Evolutionary conservation across 345 rosid species (phyloP).

Genomic region (Gynandropsis gynandra): DNA sequence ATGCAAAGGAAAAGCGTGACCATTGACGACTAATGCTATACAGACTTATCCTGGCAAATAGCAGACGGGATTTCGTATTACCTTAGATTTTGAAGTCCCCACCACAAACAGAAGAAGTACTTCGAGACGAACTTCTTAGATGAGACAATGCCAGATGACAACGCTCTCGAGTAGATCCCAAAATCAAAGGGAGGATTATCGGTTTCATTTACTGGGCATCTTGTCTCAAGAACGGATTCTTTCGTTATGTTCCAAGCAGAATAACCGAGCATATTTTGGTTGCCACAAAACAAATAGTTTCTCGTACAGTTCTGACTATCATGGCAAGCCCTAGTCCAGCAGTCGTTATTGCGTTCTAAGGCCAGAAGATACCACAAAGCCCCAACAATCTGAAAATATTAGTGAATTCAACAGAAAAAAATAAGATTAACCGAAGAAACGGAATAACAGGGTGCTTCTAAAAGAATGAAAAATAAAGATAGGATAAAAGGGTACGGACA

Average conservation of each 20-base stretch:
- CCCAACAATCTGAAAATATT: constrained; percentile 68
- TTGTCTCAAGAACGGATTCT: constrained; percentile 21
- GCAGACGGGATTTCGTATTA: constrained; percentile 7
- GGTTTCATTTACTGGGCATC: constrained; percentile 31
- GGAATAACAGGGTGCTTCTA: neutral
- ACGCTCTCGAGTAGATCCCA: constrained; percentile 63
- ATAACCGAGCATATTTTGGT: constrained; percentile 41
- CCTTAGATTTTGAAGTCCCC: constrained; percentile 99
- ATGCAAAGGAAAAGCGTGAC: neutral
- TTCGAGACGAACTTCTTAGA: constrained; percentile 69
- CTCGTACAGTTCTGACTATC: constrained; percentile 26
- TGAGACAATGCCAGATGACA: constrained; percentile 67
- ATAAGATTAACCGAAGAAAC: neutral
- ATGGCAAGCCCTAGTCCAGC: constrained; percentile 60
- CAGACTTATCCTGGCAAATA: neutral
- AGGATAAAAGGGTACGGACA: constrained; percentile 41
- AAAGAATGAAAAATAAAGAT: neutral
- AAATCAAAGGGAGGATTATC: constrained; percentile 54
- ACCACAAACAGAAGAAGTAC: constrained; percentile 88
- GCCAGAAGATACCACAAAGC: constrained; percentile 93
- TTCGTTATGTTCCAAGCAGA: constrained; percentile 38
- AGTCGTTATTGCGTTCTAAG: constrained; percentile 66
- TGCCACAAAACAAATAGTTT: constrained; percentile 69
- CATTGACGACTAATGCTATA: constrained; percentile 1
- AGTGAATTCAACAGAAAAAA: constrained; percentile 12